phyloP scores from a whole-genome alignment of 495 filamentous ascomycete genomes.

The Hamigera avellanea region DNA sequence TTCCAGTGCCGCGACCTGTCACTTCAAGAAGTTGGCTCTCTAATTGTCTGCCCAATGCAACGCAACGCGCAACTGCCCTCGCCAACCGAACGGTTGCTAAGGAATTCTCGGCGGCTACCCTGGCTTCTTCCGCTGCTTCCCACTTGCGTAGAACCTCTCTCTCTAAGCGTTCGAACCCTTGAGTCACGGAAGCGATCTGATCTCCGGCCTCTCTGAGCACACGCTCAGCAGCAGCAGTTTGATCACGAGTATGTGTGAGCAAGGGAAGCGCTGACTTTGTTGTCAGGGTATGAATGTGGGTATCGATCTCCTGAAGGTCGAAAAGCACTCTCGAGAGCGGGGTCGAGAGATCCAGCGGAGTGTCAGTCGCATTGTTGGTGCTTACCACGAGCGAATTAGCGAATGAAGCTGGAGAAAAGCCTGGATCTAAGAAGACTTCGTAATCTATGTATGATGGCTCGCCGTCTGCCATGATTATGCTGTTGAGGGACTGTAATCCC shows the following conservation, averaged over 20 bases:
- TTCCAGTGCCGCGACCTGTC: slow-evolving; percentile 32
- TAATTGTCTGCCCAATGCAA: slow-evolving; percentile 74
- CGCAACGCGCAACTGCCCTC: slow-evolving; percentile 59
- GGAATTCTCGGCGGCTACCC: slow-evolving; percentile 57
- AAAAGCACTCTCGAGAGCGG: slow-evolving; percentile 91
- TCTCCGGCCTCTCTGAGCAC: slow-evolving; percentile 62
- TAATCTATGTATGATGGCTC: slow-evolving; percentile 91
- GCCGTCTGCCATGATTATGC: slow-evolving; percentile 20
- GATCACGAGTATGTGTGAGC: slow-evolving; percentile 63
- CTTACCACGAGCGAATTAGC: slow-evolving; percentile 78
- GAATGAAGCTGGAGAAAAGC: slow-evolving; percentile 68
- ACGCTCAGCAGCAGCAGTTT: slow-evolving; percentile 52
- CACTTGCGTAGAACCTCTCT: slow-evolving; percentile 74
- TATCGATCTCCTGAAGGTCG: slow-evolving; percentile 94
- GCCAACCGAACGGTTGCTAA: slow-evolving; percentile 69
- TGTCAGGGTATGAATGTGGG: slow-evolving; percentile 82
- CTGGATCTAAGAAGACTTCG: slow-evolving; percentile 75
- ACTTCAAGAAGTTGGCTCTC: slow-evolving; percentile 66
- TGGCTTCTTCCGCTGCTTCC: slow-evolving; percentile 68
- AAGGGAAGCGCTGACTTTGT: slow-evolving; percentile 74
- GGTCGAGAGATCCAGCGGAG: slow-evolving; percentile 82
- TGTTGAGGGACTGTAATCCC: not conserved
- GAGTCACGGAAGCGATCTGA: slow-evolving; percentile 67
- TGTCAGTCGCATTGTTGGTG: slow-evolving; percentile 88
- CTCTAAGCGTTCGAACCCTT: slow-evolving; percentile 72